These are phyloP conservation scores for Penicillium taxi DNA, from an alignment of 495 filamentous ascomycete genomes.

Conservation along the genomic window DNA sequence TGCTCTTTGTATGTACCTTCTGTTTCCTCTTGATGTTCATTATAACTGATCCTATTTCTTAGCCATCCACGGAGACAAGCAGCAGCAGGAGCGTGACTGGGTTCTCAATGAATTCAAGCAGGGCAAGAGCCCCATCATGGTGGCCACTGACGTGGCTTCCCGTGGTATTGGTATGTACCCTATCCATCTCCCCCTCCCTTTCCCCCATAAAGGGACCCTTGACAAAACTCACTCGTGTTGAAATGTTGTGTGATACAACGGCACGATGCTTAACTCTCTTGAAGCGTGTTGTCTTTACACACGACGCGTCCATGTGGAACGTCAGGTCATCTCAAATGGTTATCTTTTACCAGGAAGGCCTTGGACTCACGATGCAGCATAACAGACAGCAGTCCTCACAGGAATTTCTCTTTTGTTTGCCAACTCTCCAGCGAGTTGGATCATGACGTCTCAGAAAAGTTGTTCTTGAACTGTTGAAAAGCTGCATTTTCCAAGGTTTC, in stretches of 20 bases:
- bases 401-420: slow-evolving; percentile 51
- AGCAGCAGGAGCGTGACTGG: slow-evolving; percentile 99
- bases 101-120: slow-evolving; percentile 99
- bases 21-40: not conserved
- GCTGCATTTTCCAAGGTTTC: slow-evolving; percentile 58
- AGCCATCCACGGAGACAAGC: slow-evolving; percentile 99
- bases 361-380: slow-evolving; percentile 80
- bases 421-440: slow-evolving; percentile 63
- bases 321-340: slow-evolving; percentile 67
- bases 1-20: slow-evolving; percentile 68
- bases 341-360: slow-evolving; percentile 65
- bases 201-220: slow-evolving; percentile 25
- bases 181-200: slow-evolving; percentile 42
- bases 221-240: slow-evolving; percentile 38
- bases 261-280: slow-evolving; percentile 87
- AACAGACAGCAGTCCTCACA: slow-evolving; percentile 50
- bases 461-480: slow-evolving; percentile 58
- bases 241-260: slow-evolving; percentile 58
- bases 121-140: slow-evolving; percentile 79
- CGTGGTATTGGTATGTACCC: slow-evolving; percentile 98
- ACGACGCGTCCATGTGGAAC: slow-evolving; percentile 73
- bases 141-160: slow-evolving; percentile 95
- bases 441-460: slow-evolving; percentile 39
- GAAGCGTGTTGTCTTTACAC: slow-evolving; percentile 63
- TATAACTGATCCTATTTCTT: slow-evolving; percentile 23